Base-by-base conservation (phyloP, 768 basidiomycete species). In the Mycena crocata region DNA sequence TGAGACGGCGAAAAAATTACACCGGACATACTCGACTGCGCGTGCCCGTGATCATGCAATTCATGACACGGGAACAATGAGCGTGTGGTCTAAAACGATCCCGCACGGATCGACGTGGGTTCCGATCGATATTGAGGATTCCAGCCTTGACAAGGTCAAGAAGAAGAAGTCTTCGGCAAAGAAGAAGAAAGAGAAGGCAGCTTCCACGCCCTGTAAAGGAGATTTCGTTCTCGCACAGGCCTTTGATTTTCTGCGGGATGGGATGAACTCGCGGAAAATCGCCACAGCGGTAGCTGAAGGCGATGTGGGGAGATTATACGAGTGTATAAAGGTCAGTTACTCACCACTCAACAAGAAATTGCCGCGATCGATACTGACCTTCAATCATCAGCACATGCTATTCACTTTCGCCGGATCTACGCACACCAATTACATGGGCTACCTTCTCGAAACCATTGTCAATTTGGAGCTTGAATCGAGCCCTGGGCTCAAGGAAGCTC, bases 321-420 rank as follows among this genome's bases (percentile, higher is more conserved):
- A 79, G 45, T 46, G 64, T 9, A 49, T 82, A 37, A 81, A 81
- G 74, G 74, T 77, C 2, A 57, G 32, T 19, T 14, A 5, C 12
- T n/a, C 31, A 24, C 40, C 8, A 42, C 5, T 19, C 17, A n/a
- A n/a, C n/a, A n/a, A n/a, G n/a, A n/a, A n/a, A n/a, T n/a, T n/a
- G n/a, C n/a, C n/a, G n/a, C n/a, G n/a, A n/a, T n/a, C n/a, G n/a
- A n/a, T n/a, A n/a, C n/a, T n/a, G n/a, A n/a, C n/a, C n/a, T 44
- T 44, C 24, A 5, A 8, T 44, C n/a, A 32, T n/a, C n/a, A 78
- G 76, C 19, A 62, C 35, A 75, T 78, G 71, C 42, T 76, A 3
- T 78, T 81, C 68, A 74, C 75, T 0, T 82, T 81, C 62, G 75
- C 76, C 1, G 80, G 80, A 1, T 80, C 79, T 0, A 64, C 56